Evolutionary conservation across 139 green algal species (phyloP), one percentile per base, ranked within the genome.

Genomic region (Chlamydomonas sphaeroides): DNA sequence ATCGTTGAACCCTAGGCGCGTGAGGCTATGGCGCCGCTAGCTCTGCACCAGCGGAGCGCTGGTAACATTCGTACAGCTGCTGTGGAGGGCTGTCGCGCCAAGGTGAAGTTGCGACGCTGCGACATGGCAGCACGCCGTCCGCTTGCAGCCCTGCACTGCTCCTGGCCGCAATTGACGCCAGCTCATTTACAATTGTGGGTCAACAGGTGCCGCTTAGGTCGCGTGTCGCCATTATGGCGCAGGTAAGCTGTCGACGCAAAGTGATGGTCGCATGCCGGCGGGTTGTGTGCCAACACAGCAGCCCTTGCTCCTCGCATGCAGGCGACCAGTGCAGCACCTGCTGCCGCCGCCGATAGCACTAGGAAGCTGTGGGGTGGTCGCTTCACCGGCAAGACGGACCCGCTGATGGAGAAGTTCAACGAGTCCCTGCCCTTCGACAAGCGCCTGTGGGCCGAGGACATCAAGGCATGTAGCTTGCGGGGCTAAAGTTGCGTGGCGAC

Each of bases 321-420:
- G 68, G 71, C 72, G 21, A 71, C 73, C 28, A 70, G 59, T 39
- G 74, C 59, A 23, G 39, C 74, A 3, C 45, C 74, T 45, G 65
- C 85, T 3, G 41, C 73, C n/a, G 35, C 85, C 2, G 36, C 71
- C 4, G 85, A 84, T 17, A 73, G 25, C 57, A 85, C 88, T 25
- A 97, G 95, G 80, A 98, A 98, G 89, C 88, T 98, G 45, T 98
- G 96, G 96, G 96, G 96, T 23, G 96, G 96, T 17, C 92, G 96
- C n/a, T 99, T 99, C 89, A 98, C 94, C 0, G 95, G 95, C 32
- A 89, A 90, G 41, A 97, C 93, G 11, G 96, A 98, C 88, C 95
- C 96, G 0, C 70, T 98, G 38, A 98, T 99, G 95, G 95, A 98
- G 81, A 97, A 97, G 83, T 99, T 98, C 88, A 98, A 98, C 80